Base-by-base conservation (phyloP, 192 early-diverging fungal species). In the Coemansia pectinata region DNA sequence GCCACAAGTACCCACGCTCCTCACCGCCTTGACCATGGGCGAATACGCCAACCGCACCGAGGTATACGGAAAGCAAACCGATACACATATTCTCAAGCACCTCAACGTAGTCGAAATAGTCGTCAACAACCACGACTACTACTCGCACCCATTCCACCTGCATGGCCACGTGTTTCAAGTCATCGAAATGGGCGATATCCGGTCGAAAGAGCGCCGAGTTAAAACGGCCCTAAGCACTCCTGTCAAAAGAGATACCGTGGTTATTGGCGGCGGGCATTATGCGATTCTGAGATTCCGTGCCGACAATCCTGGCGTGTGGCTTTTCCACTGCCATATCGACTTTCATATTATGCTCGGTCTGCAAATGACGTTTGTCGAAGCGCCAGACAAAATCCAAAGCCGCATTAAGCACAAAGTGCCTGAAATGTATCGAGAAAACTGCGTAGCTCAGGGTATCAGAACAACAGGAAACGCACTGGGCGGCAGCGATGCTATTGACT, bases 161-260 rank as follows among this genome's bases (percentile, higher is more conserved):
- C 94, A 96, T 72, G 94, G 94, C 14, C 92, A 96, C 66, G 78
- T 76, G 12, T 96, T 96, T 85, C 91, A 94, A 74, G 82, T 94
- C 40, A 83, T 90, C 33, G 86, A 85, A 38, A 86, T 74, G 34
- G 86, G 89, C 69, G 63, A 69, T 45, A 80, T 88, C n/a, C 66
- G 73, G 38, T 33, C 66, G 15, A 68, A 70, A 53, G 63, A 74
- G 40, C 59, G 84, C 11, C 70, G 81, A 11, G 57, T 68, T 1
- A 82, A 82, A 59, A 36, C 47, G 41, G 57, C 71, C 0, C 61
- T 62, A 36, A 45, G 69, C 23, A 14, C 21, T 0, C 74, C 74
- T 2, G 68, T 74, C 31, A 67, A 65, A 36, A 86, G 93, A 64
- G 95, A 95, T 71, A 91, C 89, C 2, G 83, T 94, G 23, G 66